Base-by-base conservation (phyloP, 2,329 filamentous ascomycete genomes). In the Venturia effusa region DNA sequence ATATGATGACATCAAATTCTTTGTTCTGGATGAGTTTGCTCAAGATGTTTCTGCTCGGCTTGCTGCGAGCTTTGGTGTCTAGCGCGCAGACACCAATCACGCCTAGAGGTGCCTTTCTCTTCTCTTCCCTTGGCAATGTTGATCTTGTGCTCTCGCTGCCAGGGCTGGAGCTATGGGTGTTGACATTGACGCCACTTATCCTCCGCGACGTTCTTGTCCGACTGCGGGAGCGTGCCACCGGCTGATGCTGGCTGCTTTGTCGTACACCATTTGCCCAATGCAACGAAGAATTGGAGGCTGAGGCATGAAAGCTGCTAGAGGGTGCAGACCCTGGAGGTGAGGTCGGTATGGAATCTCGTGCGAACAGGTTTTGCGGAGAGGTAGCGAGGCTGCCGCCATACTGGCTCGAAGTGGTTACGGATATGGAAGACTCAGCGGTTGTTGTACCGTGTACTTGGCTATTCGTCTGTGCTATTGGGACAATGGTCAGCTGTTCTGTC, bases 1-100 rank as follows among this genome's bases (percentile, higher is more conserved):
- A 99, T 15, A 99, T 93, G 66, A 96, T 88, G 30, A 97, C 92
- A 71, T 99, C 93, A 71, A 99, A 97, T 70, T 97, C 93, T 61
- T 88, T 85, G 68, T 95, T 92, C 40, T 89, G 86, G 68, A 97
- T 93, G 24, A 99, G 81, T 61, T 92, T 86, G 71, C 96, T 97
- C 66, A 99, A 79, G 69, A 99, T 99, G 72, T 96, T 97, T 68
- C 95, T 84, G 72, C 93, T 97, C 1, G 94, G 94, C 76, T 97
- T 97, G 80, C 92, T 97, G 71, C 94, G 85, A 41, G 94, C 94
- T 78, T 99, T 99, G 69, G 93, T 84, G 77, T 99, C 94, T 65
- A 99, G 80, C 27, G 94, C 95, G 74, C 94, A 99, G 11, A 99
- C 91, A 62, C 94, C 94, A 71, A 99, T 96, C 65, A 81, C 83